phyloP scores from a whole-genome alignment of 345 rosid species.

The Melaleuca quinquenervia region DNA sequence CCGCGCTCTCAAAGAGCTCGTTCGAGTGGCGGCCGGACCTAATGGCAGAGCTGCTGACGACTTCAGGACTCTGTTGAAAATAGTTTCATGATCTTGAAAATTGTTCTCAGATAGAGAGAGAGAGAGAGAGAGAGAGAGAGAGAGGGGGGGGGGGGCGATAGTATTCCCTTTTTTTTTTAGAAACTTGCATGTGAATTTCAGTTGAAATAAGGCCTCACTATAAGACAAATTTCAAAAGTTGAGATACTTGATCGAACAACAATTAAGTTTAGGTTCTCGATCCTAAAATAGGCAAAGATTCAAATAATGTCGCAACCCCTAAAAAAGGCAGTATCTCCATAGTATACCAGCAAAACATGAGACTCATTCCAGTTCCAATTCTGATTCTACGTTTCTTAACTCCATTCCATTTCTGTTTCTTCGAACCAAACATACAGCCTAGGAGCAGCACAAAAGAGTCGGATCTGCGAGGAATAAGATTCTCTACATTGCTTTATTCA shows the following conservation, averaged over 20 bases:
- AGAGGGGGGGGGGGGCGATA: too few relatives aligned
- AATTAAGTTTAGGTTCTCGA: not conserved
- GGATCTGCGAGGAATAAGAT: not conserved
- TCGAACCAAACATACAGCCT: not conserved
- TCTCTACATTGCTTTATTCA: not conserved
- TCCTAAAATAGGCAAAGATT: not conserved
- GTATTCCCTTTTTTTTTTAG: not conserved
- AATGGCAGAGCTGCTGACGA: conserved; percentile 28
- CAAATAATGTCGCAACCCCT: not conserved
- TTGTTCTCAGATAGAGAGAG: not conserved
- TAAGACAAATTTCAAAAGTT: not conserved
- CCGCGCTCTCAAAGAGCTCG: conserved; percentile 13
- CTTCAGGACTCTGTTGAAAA: conserved; percentile 16
- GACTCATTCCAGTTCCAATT: not conserved
- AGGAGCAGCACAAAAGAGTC: not conserved
- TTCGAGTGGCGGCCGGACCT: conserved; percentile 13
- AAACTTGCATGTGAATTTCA: not conserved
- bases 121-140: too few relatives aligned
- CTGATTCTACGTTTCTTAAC: not conserved
- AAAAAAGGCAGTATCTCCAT: not conserved
- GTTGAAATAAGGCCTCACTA: not conserved
- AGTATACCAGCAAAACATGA: not conserved
- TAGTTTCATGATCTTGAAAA: conserved; percentile 13
- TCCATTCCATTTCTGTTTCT: not conserved
- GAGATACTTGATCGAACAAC: not conserved